These are phyloP conservation scores for Helicostylum pulchrum DNA, from an alignment of 192 early-diverging fungal species.

Conservation along the genomic window DNA sequence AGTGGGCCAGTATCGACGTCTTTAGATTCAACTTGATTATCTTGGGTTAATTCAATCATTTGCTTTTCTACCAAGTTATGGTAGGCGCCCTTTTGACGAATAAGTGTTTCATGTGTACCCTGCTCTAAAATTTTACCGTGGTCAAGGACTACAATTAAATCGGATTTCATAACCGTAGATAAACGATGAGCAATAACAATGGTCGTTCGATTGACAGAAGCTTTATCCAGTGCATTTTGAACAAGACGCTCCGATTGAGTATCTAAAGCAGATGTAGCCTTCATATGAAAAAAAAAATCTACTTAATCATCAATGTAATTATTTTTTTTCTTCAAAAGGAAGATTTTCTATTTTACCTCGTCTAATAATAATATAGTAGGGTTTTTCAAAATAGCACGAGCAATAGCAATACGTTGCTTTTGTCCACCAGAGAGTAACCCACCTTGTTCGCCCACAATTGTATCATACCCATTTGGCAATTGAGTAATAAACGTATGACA, in stretches of 20 bases:
- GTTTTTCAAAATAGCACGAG: slow-evolving; percentile 83
- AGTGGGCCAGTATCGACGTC: not conserved
- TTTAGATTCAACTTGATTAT: not conserved
- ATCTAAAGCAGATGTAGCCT: slow-evolving; percentile 78
- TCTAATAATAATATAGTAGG: slow-evolving; percentile 81
- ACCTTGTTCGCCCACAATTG: slow-evolving; percentile 75
- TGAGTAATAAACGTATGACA: slow-evolving; percentile 80
- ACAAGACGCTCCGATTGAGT: slow-evolving; percentile 74
- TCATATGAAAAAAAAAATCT: not conserved
- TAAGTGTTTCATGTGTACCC: slow-evolving; percentile 75
- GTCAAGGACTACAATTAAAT: slow-evolving; percentile 82
- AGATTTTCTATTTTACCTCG: slow-evolving; percentile 47
- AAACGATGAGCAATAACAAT: slow-evolving; percentile 90
- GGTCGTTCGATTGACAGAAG: slow-evolving; percentile 73
- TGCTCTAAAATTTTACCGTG: slow-evolving; percentile 64
- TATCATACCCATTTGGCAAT: slow-evolving; percentile 79
- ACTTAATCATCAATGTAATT: no score
- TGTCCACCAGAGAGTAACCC: slow-evolving; percentile 82
- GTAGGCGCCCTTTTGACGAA: slow-evolving; percentile 61
- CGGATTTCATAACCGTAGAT: slow-evolving; percentile 80
- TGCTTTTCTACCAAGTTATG: slow-evolving; percentile 65
- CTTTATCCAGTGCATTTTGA: slow-evolving; percentile 77
- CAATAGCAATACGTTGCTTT: slow-evolving; percentile 95
- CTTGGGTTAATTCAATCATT: slow-evolving; percentile 43
- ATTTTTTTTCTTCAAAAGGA: slow-evolving; percentile 28